These are phyloP conservation scores for Kwoniella sp. DNA, from an alignment of 768 basidiomycete genomes.

Conservation along the genomic window DNA sequence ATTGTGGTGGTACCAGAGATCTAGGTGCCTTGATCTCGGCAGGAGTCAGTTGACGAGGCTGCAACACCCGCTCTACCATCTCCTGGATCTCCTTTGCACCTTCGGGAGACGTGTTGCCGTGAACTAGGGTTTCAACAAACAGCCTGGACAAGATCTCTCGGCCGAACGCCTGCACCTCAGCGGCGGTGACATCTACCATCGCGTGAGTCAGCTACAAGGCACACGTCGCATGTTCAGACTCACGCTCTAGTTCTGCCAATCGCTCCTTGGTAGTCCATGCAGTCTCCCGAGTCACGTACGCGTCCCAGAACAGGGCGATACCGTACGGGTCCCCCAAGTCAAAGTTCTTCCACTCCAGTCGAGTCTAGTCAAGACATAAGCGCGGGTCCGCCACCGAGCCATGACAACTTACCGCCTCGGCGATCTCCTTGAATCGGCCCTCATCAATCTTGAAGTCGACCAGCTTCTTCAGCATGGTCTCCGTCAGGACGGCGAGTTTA, in stretches of 20 bases:
- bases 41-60: constrained; percentile 57
- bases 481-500: constrained; percentile 68
- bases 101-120: constrained; percentile 82
- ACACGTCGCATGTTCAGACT: constrained; percentile 42
- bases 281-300: constrained; percentile 63
- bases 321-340: constrained; percentile 76
- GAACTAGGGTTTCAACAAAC: constrained; percentile 67
- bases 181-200: constrained; percentile 62
- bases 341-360: constrained; percentile 76
- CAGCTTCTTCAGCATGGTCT: constrained; percentile 66
- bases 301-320: constrained; percentile 69
- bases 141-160: constrained; percentile 61
- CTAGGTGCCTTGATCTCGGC: constrained; percentile 56
- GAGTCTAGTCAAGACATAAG: constrained; percentile 56
- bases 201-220: constrained; percentile 1
- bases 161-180: constrained; percentile 66
- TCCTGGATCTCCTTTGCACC: constrained; percentile 72
- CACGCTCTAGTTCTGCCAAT: constrained; percentile 68
- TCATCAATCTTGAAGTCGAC: constrained; percentile 62
- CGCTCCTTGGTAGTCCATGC: constrained; percentile 76
- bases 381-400: constrained; percentile 2
- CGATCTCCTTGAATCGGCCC: constrained; percentile 73
- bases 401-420: constrained; percentile 64
- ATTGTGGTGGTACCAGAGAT: constrained; percentile 64
- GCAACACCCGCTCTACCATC: constrained; percentile 65